Base-by-base conservation (phyloP, 2,329 filamentous ascomycete genomes). In the Myrmaecium sp. region DNA sequence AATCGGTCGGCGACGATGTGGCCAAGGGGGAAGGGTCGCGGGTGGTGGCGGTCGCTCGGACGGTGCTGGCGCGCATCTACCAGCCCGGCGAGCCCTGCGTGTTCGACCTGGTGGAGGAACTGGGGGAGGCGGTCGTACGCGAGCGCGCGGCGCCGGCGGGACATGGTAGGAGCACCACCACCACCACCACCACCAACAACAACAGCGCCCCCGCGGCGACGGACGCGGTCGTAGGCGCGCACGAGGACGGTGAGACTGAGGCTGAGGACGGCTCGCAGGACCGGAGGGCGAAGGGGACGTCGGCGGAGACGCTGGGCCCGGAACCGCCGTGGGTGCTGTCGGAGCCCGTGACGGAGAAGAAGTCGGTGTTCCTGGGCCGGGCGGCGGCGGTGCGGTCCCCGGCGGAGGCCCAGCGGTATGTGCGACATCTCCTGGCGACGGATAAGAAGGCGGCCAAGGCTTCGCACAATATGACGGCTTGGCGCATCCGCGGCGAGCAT, bases 381-480 rank as follows among this genome's bases (percentile, higher is more conserved):
- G 74, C 69, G 18, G 77, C 78, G 0, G 54, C 53, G 3, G 81
- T 92, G 2, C 57, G 62, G 0, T 79, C 74, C 4, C 68, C 79
- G 1, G 57, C 63, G 1, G 68, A 89, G 49, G 86, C 84, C 3
- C 68, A 70, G 31, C 52, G 57, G 3, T 84, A 69, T 42, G 55
- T 95, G 1, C 61, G 69, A 22, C 74, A 91, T 47, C 64, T 98
- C 1, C 62, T 94, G 5, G 66, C 74, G 4, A 78, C 72, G 6
- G 83, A 95, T 52, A 83, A 78, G 54, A 82, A 79, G 39, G 74
- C 82, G 18, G 74, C 82, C n/a, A 60, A 66, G 24, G 89, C 89
- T 4, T 83, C 86, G 33, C 89, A 98, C 51, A 95, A 95, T 50
- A 94, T 98, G 45, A 84, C 77, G 12, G 86, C 86, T 2, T 95